Conservation (phyloP, 1,139 yeast genomes). For the Nakaseomyces delphensis region DNA sequence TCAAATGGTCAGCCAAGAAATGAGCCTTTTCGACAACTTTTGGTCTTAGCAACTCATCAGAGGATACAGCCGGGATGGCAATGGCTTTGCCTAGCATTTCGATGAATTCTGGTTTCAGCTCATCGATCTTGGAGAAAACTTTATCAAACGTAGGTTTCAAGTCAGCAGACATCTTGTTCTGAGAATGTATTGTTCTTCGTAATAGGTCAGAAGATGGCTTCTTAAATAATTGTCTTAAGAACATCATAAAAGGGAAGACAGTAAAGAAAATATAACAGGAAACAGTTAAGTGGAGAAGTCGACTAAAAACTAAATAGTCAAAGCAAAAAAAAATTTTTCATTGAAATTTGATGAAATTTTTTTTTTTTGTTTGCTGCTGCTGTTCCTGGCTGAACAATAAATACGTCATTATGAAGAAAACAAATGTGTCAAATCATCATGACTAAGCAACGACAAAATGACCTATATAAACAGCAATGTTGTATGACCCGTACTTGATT, state of each 20-base stretch:
- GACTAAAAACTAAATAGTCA: neutral
- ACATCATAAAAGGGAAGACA: neutral
- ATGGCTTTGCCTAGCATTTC: constrained; percentile 70
- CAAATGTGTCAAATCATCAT: constrained; percentile 1
- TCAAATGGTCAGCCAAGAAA: constrained; percentile 63
- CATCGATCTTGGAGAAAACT: constrained; percentile 53
- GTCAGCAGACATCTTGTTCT: constrained; percentile 15
- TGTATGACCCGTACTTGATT: neutral
- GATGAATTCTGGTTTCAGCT: constrained; percentile 60
- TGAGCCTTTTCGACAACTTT: constrained; percentile 79
- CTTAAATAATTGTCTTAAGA: neutral
- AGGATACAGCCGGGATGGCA: constrained; percentile 89
- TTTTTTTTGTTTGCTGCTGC: neutral
- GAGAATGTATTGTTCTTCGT: constrained; percentile 1
- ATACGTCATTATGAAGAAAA: neutral
- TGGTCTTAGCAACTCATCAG: constrained; percentile 81
- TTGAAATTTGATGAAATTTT: neutral
- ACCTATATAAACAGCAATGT: neutral
- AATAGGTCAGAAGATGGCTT: neutral
- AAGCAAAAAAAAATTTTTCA: neutral
- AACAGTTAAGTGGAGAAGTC: neutral
- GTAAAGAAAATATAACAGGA: neutral
- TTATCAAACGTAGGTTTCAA: constrained; percentile 18
- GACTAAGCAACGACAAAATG: neutral
- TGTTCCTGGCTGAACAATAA: no score